Conservation (phyloP, 83 land plant genomes). For the Picea engelmannii region DNA sequence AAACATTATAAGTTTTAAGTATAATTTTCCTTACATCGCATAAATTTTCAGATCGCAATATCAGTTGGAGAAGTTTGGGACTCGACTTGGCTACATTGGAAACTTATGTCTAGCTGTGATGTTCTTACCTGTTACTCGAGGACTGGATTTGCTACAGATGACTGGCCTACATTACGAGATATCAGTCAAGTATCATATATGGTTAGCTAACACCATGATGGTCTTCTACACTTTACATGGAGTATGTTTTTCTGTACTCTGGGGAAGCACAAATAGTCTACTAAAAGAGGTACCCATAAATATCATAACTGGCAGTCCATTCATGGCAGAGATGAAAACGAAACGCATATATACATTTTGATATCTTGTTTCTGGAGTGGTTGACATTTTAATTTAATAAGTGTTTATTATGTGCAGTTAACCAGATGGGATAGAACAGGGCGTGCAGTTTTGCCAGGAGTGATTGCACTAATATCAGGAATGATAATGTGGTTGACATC, state of each 20-base stretch:
- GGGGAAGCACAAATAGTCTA: slow-evolving; percentile 42
- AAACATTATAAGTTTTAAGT: too few species aligned
- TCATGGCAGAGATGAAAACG: too few species aligned
- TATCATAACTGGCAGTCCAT: too few species aligned
- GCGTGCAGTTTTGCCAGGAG: slow-evolving; percentile 53
- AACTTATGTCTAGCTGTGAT: slow-evolving; percentile 59
- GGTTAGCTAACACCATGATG: slow-evolving; percentile 60
- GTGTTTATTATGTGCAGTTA: slow-evolving; percentile 22
- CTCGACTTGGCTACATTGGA: slow-evolving; percentile 52
- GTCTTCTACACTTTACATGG: slow-evolving; percentile 51
- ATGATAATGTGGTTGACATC: slow-evolving; percentile 67
- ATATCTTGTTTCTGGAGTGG: too few species aligned
- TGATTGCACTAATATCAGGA: slow-evolving; percentile 30
- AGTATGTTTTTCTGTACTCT: slow-evolving; percentile 31
- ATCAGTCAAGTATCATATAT: slow-evolving; percentile 66
- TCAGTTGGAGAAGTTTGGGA: slow-evolving; percentile 46
- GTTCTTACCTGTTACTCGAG: slow-evolving; percentile 66
- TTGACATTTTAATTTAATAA: too few species aligned
- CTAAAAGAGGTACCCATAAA: slow-evolving; percentile 16
- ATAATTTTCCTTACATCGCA: background rate
- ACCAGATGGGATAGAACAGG: slow-evolving; percentile 58
- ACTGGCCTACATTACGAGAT: slow-evolving; percentile 67
- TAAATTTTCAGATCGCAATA: slow-evolving; percentile 56
- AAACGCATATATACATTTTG: too few species aligned
- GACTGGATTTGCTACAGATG: slow-evolving; percentile 41